phyloP scores from a whole-genome alignment of 257 asterid genomes.

The Ilex aquifolium region DNA sequence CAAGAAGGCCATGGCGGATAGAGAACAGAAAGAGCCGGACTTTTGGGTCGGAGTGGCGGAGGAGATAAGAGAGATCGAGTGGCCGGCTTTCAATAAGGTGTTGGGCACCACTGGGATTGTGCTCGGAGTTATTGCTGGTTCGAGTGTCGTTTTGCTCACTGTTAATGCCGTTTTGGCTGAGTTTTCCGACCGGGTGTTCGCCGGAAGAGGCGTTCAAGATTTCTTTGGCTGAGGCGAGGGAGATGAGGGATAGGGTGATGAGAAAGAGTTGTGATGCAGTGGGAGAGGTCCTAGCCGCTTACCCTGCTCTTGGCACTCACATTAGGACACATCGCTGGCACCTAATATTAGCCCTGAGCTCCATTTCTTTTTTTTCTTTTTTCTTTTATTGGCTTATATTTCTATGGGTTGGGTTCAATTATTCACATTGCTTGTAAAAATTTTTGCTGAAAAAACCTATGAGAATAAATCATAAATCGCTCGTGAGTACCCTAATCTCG shows the following conservation, averaged over 20 bases:
- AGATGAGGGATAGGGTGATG: background rate
- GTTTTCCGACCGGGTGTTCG: constrained; percentile 71
- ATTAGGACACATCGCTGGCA: too few species aligned
- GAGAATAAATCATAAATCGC: too few species aligned
- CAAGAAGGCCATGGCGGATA: constrained; percentile 64
- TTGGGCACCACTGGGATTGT: constrained; percentile 88
- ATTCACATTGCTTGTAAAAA: too few species aligned
- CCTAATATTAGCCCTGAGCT: too few species aligned
- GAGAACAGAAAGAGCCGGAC: constrained; percentile 30
- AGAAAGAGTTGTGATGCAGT: constrained; percentile 3
- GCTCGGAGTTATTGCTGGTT: constrained; percentile 80
- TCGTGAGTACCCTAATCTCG: too few species aligned
- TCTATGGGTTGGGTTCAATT: too few species aligned
- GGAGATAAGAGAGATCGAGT: constrained; percentile 83
- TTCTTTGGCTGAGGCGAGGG: constrained; percentile 51
- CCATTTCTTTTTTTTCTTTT: too few species aligned
- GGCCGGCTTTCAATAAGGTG: constrained; percentile 80
- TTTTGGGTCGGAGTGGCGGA: constrained; percentile 65
- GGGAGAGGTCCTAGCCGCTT: constrained; percentile 11
- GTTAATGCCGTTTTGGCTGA: constrained; percentile 93
- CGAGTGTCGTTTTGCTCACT: constrained; percentile 94
- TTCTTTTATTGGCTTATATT: too few species aligned
- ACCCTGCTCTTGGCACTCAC: constrained; percentile 1
- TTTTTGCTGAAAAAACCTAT: too few species aligned
- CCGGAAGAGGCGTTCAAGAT: constrained; percentile 86